Percentiles rank a stretch among this genome's conserved stretches.
These are phyloP conservation scores for Yamadazyma atmosphaerica DNA, from an alignment of 1,139 yeast species.

Conservation along the genomic window DNA sequence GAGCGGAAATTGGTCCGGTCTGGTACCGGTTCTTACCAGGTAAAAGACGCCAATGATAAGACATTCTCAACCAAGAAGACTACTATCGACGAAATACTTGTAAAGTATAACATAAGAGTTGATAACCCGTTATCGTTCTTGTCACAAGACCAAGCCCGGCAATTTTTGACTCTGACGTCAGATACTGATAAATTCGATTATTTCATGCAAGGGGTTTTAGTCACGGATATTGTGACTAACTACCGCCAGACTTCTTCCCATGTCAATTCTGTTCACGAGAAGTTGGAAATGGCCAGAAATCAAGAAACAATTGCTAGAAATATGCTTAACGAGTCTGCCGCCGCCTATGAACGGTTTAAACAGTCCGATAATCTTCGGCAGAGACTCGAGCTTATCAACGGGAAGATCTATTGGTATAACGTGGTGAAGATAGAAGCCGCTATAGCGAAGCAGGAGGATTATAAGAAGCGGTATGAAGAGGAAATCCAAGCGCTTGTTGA, in stretches of 20 bases:
- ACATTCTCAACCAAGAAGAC: constrained; percentile 57
- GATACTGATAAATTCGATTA: constrained; percentile 69
- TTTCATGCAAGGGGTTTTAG: constrained; percentile 78
- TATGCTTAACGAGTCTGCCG: constrained; percentile 38
- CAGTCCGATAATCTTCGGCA: constrained; percentile 44
- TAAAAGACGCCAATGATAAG: constrained; percentile 53
- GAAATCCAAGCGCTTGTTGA: constrained; percentile 19
- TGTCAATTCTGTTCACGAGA: constrained; percentile 39
- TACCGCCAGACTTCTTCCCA: constrained; percentile 43
- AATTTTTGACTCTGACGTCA: constrained; percentile 75
- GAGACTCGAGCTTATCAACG: constrained; percentile 49
- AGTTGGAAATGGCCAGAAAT: constrained; percentile 31
- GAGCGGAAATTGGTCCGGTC: constrained; percentile 66
- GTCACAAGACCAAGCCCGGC: constrained; percentile 92
- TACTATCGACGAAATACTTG: constrained; percentile 67
- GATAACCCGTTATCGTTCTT: constrained; percentile 92
- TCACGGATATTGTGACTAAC: constrained; percentile 60
- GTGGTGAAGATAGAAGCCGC: constrained; percentile 36
- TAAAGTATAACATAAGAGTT: constrained; percentile 72
- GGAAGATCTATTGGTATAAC: constrained; percentile 67
- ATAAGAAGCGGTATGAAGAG: constrained; percentile 1
- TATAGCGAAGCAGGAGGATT: constrained; percentile 17
- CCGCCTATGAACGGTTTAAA: constrained; percentile 38
- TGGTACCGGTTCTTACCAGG: constrained; percentile 49
- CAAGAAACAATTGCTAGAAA: constrained; percentile 26